Conservation (phyloP, 2,329 filamentous ascomycete genomes). For the Sphaerulina vaccinii region DNA sequence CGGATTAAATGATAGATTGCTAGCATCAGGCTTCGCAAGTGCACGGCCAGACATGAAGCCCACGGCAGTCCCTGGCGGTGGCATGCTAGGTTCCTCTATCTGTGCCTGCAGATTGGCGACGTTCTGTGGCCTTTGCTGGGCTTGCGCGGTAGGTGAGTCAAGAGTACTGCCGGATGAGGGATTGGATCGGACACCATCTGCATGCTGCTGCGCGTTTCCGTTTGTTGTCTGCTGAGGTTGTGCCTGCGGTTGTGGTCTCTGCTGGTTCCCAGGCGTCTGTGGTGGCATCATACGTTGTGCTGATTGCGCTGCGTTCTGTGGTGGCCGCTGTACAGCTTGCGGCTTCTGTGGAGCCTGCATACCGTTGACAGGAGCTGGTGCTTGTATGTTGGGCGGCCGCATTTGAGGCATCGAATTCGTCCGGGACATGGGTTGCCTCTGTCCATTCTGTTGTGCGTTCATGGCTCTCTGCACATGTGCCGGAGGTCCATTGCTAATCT, state of each 20-base stretch:
- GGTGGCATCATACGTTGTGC: constrained; percentile 31
- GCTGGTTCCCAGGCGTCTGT: constrained; percentile 31
- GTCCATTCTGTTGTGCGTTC: constrained; percentile 21
- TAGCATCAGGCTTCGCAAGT: constrained; percentile 35
- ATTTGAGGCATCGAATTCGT: constrained; percentile 37
- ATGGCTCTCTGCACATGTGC: constrained; percentile 24
- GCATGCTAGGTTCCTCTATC: constrained; percentile 22
- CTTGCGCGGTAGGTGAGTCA: constrained; percentile 33
- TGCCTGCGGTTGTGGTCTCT: constrained; percentile 26
- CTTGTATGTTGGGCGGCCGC: constrained; percentile 32
- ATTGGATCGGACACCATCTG: constrained; percentile 32
- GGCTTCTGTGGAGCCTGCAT: constrained; percentile 29
- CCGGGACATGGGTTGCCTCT: constrained; percentile 30
- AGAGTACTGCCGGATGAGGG: constrained; percentile 32
- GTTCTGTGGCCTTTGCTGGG: constrained; percentile 23
- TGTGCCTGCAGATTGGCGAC: constrained; percentile 5
- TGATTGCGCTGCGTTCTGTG: constrained; percentile 25
- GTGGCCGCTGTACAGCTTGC: constrained; percentile 24
- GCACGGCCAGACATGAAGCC: constrained; percentile 50
- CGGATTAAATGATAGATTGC: constrained; percentile 48
- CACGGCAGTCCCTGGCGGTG: constrained; percentile 37
- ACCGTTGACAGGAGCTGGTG: constrained; percentile 25
- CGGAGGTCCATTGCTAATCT: constrained; percentile 19
- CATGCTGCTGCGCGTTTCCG: constrained; percentile 14
- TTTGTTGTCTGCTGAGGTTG: constrained; percentile 22